Evolutionary conservation across 257 asterid species (phyloP).

Genomic region (Mentha longifolia): DNA sequence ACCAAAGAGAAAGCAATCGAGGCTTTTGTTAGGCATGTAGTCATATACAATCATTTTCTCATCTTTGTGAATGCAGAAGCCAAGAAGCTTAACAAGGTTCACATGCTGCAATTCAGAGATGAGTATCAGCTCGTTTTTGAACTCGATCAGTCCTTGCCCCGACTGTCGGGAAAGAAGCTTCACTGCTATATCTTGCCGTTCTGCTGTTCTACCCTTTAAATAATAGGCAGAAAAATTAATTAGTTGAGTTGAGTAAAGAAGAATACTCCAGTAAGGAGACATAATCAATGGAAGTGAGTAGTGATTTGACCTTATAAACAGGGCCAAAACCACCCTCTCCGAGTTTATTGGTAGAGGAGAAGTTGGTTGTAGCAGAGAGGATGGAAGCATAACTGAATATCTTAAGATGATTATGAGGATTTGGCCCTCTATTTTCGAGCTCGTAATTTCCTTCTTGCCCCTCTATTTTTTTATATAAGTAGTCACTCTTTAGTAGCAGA

Average conservation of each 20-base stretch:
- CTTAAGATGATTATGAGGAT: not conserved
- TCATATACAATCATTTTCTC: slow-evolving; percentile 65
- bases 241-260: no score
- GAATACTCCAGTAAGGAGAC: no score
- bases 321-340: not conserved
- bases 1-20: slow-evolving; percentile 63
- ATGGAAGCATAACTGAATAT: not conserved
- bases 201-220: slow-evolving; percentile 51
- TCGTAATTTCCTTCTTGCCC: not conserved
- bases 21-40: slow-evolving; percentile 66
- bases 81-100: slow-evolving; percentile 60
- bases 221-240: no score
- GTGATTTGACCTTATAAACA: not conserved
- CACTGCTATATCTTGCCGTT: slow-evolving; percentile 62
- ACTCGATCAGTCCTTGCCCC: slow-evolving; percentile 64
- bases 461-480: no score
- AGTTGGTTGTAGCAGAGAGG: not conserved
- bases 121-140: slow-evolving; percentile 60
- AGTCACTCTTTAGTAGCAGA: not conserved
- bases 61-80: slow-evolving; percentile 58
- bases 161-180: slow-evolving; percentile 60
- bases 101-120: slow-evolving; percentile 68
- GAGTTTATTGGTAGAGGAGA: not conserved
- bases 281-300: no score
- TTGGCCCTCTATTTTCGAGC: not conserved